These are phyloP conservation scores for Alnus rubra DNA, from an alignment of 306 rosid species.

Conservation along the genomic window DNA sequence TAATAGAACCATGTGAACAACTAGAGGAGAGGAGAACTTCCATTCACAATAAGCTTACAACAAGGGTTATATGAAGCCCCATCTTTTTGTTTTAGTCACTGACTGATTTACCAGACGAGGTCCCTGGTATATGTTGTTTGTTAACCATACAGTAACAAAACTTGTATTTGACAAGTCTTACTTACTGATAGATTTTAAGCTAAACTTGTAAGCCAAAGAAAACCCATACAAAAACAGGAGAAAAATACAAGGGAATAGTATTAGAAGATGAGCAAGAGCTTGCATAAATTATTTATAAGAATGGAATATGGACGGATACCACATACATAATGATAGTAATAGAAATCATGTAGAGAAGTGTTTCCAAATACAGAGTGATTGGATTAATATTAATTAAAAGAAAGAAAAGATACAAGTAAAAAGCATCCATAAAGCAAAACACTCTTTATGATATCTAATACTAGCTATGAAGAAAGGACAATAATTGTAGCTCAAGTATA, in stretches of 20 bases:
- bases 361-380: neutral
- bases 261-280: neutral
- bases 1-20: neutral
- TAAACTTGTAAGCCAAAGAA: neutral
- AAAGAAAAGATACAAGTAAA: neutral
- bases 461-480: too few species aligned
- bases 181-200: neutral
- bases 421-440: neutral
- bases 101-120: neutral
- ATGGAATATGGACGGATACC: neutral
- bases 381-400: neutral
- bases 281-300: neutral
- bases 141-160: neutral
- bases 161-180: neutral
- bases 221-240: neutral
- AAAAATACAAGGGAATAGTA: neutral
- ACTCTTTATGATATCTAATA: too few species aligned
- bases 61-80: neutral
- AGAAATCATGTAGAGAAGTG: neutral
- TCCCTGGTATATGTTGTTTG: neutral
- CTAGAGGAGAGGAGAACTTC: neutral
- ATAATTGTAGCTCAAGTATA: too few species aligned
- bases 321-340: neutral
- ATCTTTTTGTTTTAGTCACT: neutral
- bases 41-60: neutral